Evolutionary conservation across 345 rosid genomes (phyloP), one percentile per base, ranked within the genome.

Genomic region (Populus nigra): DNA sequence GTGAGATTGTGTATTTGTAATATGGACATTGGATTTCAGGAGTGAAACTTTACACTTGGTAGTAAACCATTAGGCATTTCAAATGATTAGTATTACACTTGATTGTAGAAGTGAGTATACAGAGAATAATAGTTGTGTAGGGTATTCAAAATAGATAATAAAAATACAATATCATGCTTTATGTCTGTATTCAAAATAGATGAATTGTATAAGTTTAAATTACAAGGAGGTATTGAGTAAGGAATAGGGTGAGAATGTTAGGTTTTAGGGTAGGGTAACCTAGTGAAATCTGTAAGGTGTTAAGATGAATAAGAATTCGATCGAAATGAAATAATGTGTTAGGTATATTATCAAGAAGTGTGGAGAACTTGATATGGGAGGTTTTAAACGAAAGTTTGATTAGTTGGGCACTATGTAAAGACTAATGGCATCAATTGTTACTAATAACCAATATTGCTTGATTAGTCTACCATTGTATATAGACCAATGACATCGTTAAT

Each of bases 91-190:
- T 55, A 55, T 55, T 55, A n/a, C 1, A 22, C 3, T 55, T 55
- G 23, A 1, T 8, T 22, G 7, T 4, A 49, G 0, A 16, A 4
- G 1, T 0, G 3, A 7, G 61, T 55, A 55, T 22, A 55, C 3
- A 22, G 0, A 22, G 3, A 55, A 8, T 0, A 22, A 55, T 22
- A n/a, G 4, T 22, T 22, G 3, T 0, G 1, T 1, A 2, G 0
- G n/a, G 61, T 55, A 55, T 55, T 2, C 0, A 2, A 7, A 53
- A 22, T 22, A 9, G 12, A 8, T 20, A 55, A 22, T 55, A 22
- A 55, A 22, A 55, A 55, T 8, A 22, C 1, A 55, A 55, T 22
- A 22, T 55, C 61, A 55, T 55, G 25, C 22, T 55, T 7, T 55
- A 55, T 55, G 5, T 55, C 0, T 55, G 1, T 4, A 55, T 22